Base-by-base conservation (phyloP, 306 rosid species). In the Herpetospermum pedunculosum region DNA sequence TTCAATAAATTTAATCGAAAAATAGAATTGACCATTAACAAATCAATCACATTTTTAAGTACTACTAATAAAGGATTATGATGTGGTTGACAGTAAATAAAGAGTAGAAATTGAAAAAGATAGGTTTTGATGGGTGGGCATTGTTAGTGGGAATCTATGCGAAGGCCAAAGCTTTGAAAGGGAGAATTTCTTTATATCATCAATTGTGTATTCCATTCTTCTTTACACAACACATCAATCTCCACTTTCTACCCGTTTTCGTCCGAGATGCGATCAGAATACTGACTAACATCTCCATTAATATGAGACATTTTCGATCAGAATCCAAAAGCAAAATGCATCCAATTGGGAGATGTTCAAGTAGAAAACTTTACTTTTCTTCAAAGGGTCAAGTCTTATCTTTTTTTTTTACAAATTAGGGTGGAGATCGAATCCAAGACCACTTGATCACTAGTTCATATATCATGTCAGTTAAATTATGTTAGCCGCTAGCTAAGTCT, bases 71-170 rank as follows among this genome's bases (percentile, higher is more conserved):
- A 41, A 25, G 14, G 29, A 41, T 23, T 5, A 44, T 43, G 73
- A 68, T 6, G 73, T 25, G 25, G 54, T 26, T 25, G 32, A 25
- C 35, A 43, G 21, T 23, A 41, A 23, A 64, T 37, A 46, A 69
- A 70, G 58, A 9, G 57, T 16, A 29, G 55, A n/a, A 46, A 46
- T 44, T n/a, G 14, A 21, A n/a, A 44, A 70, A 38, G 74, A 70
- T 46, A 15, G 26, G 55, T 44, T 23, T 19, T 38, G 71, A 2
- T 69, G 54, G 38, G 74, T 46, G 54, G 21, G 38, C 38, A 41
- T 43, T 41, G 41, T 23, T 69, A 44, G 74, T 69, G 74, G 74
- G 74, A 70, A 70, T 70, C 74, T 46, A 70, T 46, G 54, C 57
- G 16, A 69, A 25, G 40, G 52, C 72, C 73, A 68, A 68, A 68